phyloP scores from a whole-genome alignment of 352 stramenopile genomes.

The Pythium rhizo-oryzae region DNA sequence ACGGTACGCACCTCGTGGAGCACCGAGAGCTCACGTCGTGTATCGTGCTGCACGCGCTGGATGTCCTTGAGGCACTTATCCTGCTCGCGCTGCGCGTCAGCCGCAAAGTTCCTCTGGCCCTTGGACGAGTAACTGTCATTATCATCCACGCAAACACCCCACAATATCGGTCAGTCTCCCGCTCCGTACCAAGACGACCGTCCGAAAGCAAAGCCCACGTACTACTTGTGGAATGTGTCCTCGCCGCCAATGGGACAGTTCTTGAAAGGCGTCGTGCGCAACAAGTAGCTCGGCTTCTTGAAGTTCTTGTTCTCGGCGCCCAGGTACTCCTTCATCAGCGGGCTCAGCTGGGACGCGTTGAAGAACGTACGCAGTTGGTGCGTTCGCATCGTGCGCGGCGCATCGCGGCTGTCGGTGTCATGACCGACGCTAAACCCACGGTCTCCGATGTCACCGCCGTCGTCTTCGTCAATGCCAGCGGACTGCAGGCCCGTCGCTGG shows the following conservation, averaged over 20 bases:
- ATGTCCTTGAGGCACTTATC: constrained; percentile 62
- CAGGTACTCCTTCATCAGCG: constrained; percentile 81
- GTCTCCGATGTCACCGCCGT: neutral
- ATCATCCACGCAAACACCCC: neutral
- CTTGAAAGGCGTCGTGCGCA: constrained; percentile 71
- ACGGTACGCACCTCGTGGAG: constrained; percentile 47
- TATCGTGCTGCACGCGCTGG: constrained; percentile 59
- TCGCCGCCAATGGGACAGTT: constrained; percentile 77
- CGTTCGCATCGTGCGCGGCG: constrained; percentile 37
- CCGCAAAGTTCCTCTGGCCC: constrained; percentile 44
- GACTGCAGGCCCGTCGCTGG: constrained; percentile 5
- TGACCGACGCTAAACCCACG: neutral
- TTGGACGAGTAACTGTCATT: constrained; percentile 49
- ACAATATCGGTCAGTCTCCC: neutral
- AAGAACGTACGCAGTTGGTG: constrained; percentile 76
- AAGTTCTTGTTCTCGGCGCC: constrained; percentile 53
- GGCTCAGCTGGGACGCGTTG: constrained; percentile 80
- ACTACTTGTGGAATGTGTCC: constrained; percentile 83
- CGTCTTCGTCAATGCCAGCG: neutral
- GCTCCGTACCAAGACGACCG: neutral
- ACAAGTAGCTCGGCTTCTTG: constrained; percentile 72
- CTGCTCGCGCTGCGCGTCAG: constrained; percentile 51
- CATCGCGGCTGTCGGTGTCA: neutral
- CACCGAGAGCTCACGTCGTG: constrained; percentile 54
- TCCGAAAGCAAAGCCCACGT: constrained; percentile 15